Evolutionary conservation across 441 rosid genomes (phyloP).

Genomic region (Arabidopsis hybrid): DNA sequence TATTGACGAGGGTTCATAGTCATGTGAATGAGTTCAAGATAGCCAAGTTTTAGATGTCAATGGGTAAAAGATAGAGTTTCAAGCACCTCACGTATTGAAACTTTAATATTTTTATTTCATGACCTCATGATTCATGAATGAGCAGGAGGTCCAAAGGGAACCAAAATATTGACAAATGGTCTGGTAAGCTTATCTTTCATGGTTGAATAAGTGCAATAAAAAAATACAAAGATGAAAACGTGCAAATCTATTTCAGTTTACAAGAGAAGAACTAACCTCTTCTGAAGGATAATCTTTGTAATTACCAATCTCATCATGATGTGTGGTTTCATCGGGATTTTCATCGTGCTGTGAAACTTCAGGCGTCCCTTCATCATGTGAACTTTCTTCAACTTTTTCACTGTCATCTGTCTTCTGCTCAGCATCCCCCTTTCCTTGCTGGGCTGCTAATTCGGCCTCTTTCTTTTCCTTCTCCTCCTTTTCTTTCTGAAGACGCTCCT

Average conservation of each 20-base stretch:
- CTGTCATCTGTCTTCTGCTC: slow-evolving; percentile 50
- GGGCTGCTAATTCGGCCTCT: slow-evolving; percentile 70
- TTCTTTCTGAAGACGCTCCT: slow-evolving; percentile 80
- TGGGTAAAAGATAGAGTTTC: slow-evolving; percentile 5
- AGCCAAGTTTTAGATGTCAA: background rate
- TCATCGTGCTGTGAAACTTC: slow-evolving; percentile 48
- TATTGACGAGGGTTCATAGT: background rate
- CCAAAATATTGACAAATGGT: slow-evolving; percentile 5
- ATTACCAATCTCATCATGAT: slow-evolving; percentile 59
- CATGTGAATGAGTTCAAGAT: slow-evolving; percentile 15
- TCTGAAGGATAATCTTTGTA: slow-evolving; percentile 57
- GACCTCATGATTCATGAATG: slow-evolving; percentile 6
- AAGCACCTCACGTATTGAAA: background rate
- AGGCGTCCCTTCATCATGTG: slow-evolving; percentile 46
- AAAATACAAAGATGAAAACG: slow-evolving; percentile 14
- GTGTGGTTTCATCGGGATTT: slow-evolving; percentile 42
- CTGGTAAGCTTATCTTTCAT: slow-evolving; percentile 4
- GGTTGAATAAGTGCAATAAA: background rate
- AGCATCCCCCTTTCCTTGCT: slow-evolving; percentile 46
- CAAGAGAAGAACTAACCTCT: slow-evolving; percentile 60
- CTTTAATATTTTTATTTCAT: slow-evolving; percentile 13
- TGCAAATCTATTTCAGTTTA: slow-evolving; percentile 14
- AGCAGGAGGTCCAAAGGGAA: slow-evolving; percentile 4
- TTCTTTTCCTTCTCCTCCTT: slow-evolving; percentile 77
- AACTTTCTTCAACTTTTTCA: slow-evolving; percentile 48